Evolutionary conservation across 768 basidiomycete genomes (phyloP), one percentile per base, ranked within the genome.

Genomic region (Mycena indigotica): DNA sequence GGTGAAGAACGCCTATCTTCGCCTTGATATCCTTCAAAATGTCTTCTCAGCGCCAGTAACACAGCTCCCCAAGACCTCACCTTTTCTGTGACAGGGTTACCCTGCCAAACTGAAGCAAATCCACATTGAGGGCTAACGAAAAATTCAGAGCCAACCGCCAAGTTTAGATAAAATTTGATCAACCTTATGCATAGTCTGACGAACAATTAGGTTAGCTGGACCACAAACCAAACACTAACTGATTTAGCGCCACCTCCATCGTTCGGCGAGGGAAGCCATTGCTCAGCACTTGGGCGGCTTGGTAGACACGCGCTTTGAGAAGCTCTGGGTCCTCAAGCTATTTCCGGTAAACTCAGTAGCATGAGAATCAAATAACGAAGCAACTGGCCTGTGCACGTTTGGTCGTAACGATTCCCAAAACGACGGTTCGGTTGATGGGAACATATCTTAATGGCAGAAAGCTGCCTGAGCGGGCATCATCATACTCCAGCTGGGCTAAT

Each of bases 381-480:
- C 21, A 16, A 17, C 39, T 63, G 10, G 78, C 81, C 70, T 79
- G 75, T 29, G 75, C 58, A 52, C 67, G 75, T 65, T 83, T 83
- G 1, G 80, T 80, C 3, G 80, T 79, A 25, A 83, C 77, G 32
- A 83, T 70, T 2, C 81, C 81, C 5, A 83, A 72, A 21, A 83
- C 80, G 23, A 67, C 80, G 13, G 73, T 70, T 63, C 79, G 81
- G 60, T 77, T 73, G 6, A 71, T 67, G 1, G 85, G 85, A 12
- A 86, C 73, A 60, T 74, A 66, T 66, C 73, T 79, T 15, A 86
- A 75, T n/a, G 85, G 82, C 56, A 73, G 64, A 62, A 86, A 86
- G 56, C 82, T 78, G 25, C 86, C 86, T 2, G 84, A 79, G 48
- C 84, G 83, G 59, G 79, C 79, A n/a, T 80, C 82, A 68, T 88